Conservation (phyloP, 2,329 filamentous ascomycete genomes). For the Chrysosporium keratinophilum region DNA sequence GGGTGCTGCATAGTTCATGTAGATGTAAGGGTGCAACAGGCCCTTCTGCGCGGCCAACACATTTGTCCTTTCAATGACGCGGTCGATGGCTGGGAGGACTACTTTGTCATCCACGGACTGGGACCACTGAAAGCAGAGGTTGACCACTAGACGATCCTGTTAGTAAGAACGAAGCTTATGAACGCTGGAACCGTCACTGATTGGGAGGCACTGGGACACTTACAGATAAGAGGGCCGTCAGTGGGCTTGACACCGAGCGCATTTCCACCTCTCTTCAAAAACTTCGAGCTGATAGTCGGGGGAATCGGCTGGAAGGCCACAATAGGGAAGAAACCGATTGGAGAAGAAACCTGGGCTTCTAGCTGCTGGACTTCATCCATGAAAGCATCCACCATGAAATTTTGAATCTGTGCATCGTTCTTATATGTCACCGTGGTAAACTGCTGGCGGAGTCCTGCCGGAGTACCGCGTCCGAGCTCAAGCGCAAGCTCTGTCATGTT, state of each 20-base stretch:
- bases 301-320: slow-evolving; percentile 21
- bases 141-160: slow-evolving; percentile 15
- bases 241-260: slow-evolving; percentile 20
- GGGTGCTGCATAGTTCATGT: slow-evolving; percentile 21
- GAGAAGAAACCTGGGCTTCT: not conserved
- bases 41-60: slow-evolving; percentile 24
- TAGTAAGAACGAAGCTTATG: not conserved
- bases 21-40: slow-evolving; percentile 19
- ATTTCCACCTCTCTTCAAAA: slow-evolving; percentile 22
- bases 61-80: slow-evolving; percentile 23
- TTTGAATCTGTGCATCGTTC: not conserved
- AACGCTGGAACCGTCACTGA: not conserved
- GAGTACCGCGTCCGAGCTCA: slow-evolving; percentile 1
- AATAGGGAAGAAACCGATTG: slow-evolving; percentile 15
- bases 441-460: slow-evolving; percentile 9
- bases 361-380: slow-evolving; percentile 8
- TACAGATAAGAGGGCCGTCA: slow-evolving; percentile 15
- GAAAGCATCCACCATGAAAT: slow-evolving; percentile 6
- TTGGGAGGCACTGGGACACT: not conserved
- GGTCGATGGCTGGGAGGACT: slow-evolving; percentile 21
- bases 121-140: slow-evolving; percentile 25
- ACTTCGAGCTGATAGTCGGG: slow-evolving; percentile 11
- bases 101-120: slow-evolving; percentile 25
- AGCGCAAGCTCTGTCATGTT: not conserved
- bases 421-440: slow-evolving; percentile 11